These are phyloP conservation scores for Tylopilus vinaceipallidus DNA, from an alignment of 768 basidiomycete species.

Conservation along the genomic window DNA sequence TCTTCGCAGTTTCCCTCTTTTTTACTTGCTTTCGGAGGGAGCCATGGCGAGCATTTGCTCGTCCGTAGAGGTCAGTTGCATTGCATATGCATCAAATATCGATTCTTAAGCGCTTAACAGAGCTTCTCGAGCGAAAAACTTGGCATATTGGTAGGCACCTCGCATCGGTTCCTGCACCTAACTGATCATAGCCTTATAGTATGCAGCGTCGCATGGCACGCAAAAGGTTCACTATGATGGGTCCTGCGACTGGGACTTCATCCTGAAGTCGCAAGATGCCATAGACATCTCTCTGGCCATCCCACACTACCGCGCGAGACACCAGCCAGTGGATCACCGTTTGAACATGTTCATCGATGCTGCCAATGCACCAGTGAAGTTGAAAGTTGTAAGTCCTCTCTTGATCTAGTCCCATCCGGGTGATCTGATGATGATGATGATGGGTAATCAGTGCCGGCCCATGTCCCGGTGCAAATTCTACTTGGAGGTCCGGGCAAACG, in stretches of 20 bases:
- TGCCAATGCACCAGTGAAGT: slow-evolving; percentile 53
- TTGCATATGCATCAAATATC: background rate
- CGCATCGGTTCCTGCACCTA: background rate
- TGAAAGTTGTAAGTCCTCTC: slow-evolving; percentile 65
- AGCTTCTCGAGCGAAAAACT: slow-evolving; percentile 23
- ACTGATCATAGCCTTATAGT: slow-evolving; percentile 15
- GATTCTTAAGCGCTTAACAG: slow-evolving; percentile 18
- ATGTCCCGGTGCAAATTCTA: slow-evolving; percentile 53
- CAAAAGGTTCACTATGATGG: slow-evolving; percentile 65
- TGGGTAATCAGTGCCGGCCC: slow-evolving; percentile 50
- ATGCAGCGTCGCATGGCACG: slow-evolving; percentile 42
- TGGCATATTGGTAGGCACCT: slow-evolving; percentile 13
- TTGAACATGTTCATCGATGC: slow-evolving; percentile 66
- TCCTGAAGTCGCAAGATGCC: slow-evolving; percentile 50
- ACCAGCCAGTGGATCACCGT: slow-evolving; percentile 70
- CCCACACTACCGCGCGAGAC: slow-evolving; percentile 75
- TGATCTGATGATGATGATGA: slow-evolving; percentile 9
- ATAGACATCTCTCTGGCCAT: slow-evolving; percentile 68
- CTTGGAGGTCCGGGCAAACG: slow-evolving; percentile 61
- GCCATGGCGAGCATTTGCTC: slow-evolving; percentile 29
- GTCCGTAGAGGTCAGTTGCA: slow-evolving; percentile 27
- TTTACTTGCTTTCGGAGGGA: slow-evolving; percentile 1
- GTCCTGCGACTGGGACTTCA: slow-evolving; percentile 65
- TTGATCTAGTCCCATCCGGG: background rate
- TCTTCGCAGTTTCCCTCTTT: background rate